Conservation (phyloP, 2,329 filamentous ascomycete species). For the Myotisia sp. region DNA sequence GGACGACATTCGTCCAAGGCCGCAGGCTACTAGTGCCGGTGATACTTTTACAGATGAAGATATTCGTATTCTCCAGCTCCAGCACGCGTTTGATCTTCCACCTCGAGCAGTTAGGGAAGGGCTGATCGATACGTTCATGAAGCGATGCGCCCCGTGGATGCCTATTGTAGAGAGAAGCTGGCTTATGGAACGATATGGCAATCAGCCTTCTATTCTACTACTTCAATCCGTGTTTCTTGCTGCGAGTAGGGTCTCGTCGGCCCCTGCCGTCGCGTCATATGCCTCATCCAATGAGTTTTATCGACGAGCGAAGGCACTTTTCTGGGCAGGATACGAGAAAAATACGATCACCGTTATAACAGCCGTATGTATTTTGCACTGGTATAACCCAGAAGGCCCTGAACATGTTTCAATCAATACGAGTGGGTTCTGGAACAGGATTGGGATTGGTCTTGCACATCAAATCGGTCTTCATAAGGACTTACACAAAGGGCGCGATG, state of each 20-base stretch:
- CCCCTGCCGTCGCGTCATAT: slow-evolving; percentile 18
- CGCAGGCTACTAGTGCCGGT: slow-evolving; percentile 14
- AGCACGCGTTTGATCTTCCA: slow-evolving; percentile 18
- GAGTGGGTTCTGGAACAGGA: slow-evolving; percentile 32
- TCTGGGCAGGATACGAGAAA: slow-evolving; percentile 22
- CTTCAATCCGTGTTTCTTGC: slow-evolving; percentile 30
- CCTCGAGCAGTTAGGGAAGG: slow-evolving; percentile 18
- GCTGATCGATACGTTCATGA: slow-evolving; percentile 21
- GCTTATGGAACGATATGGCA: slow-evolving; percentile 17
- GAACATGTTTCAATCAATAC: slow-evolving; percentile 29
- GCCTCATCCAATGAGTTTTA: slow-evolving; percentile 21
- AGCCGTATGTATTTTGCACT: slow-evolving; percentile 22
- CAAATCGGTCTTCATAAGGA: slow-evolving; percentile 34
- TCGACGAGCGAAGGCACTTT: slow-evolving; percentile 21
- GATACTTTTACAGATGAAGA: slow-evolving; percentile 19
- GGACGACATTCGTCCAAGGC: slow-evolving; percentile 17
- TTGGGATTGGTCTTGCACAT: slow-evolving; percentile 30
- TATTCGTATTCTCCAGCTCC: slow-evolving; percentile 16
- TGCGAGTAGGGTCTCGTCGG: slow-evolving; percentile 28
- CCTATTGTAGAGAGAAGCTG: slow-evolving; percentile 20
- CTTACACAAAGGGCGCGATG: slow-evolving; percentile 22
- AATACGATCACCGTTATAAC: slow-evolving; percentile 21
- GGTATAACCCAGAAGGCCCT: slow-evolving; percentile 23
- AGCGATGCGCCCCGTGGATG: slow-evolving; percentile 22
- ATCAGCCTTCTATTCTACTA: slow-evolving; percentile 19